Evolutionary conservation across 306 rosid genomes (phyloP).

Genomic region (Sechiopsis laciniata): DNA sequence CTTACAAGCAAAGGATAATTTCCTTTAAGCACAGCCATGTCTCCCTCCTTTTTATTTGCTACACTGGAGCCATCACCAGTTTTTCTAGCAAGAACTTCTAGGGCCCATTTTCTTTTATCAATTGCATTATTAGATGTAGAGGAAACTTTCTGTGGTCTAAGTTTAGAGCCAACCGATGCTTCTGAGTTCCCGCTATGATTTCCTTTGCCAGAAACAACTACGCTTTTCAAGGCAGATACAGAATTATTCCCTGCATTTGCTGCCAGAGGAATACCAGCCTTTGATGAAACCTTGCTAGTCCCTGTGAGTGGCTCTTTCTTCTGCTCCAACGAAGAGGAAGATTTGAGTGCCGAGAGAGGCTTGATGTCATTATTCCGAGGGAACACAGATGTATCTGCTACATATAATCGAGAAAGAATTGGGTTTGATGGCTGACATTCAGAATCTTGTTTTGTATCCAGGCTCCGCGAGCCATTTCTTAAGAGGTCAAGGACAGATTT

Average conservation of each 20-base stretch:
- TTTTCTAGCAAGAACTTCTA: slow-evolving; percentile 85
- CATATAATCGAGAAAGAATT: slow-evolving; percentile 81
- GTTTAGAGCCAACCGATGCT: slow-evolving; percentile 44
- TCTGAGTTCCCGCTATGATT: slow-evolving; percentile 32
- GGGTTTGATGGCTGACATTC: slow-evolving; percentile 57
- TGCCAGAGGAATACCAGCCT: slow-evolving; percentile 33
- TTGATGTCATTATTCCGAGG: slow-evolving; percentile 81
- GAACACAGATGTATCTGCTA: slow-evolving; percentile 90
- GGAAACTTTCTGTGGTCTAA: slow-evolving; percentile 28
- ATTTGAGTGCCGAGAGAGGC: slow-evolving; percentile 60
- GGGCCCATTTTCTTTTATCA: slow-evolving; percentile 94
- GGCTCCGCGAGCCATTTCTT: slow-evolving; percentile 43
- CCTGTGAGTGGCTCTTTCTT: slow-evolving; percentile 38
- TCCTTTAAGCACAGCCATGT: slow-evolving; percentile 51
- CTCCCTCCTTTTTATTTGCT: slow-evolving; percentile 49
- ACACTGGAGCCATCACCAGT: slow-evolving; percentile 44
- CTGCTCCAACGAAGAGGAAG: slow-evolving; percentile 45
- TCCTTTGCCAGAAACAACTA: slow-evolving; percentile 41
- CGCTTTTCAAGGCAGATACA: slow-evolving; percentile 32
- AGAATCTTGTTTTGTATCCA: slow-evolving; percentile 39
- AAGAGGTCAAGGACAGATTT: slow-evolving; percentile 92
- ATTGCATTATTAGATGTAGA: slow-evolving; percentile 41
- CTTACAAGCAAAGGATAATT: slow-evolving; percentile 85
- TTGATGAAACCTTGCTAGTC: slow-evolving; percentile 35
- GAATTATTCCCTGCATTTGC: slow-evolving; percentile 37